Percentiles rank a stretch among this genome's conserved stretches.
Evolutionary conservation across 768 basidiomycete genomes (phyloP).

Genomic region (Daedaleopsis sinensis): DNA sequence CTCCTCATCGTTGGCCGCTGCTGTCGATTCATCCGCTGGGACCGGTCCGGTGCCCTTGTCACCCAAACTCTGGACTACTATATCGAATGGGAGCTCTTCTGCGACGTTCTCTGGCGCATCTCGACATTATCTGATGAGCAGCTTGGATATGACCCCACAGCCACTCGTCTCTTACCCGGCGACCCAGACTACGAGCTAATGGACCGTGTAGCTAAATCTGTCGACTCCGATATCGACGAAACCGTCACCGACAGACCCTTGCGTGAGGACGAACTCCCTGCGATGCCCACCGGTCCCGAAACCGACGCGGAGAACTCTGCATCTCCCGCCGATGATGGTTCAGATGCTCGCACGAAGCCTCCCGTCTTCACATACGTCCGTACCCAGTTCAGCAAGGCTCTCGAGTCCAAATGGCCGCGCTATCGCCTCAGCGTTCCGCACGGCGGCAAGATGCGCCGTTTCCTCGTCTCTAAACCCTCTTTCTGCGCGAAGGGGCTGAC

Average conservation of each 20-base stretch:
- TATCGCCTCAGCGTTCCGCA: constrained; percentile 7
- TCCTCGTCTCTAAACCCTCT: constrained; percentile 9
- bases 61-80: constrained; percentile 13
- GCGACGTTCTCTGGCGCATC: constrained; percentile 12
- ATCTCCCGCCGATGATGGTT: neutral
- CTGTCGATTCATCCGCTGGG: constrained; percentile 10
- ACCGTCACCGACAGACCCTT: too few species aligned
- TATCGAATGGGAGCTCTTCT: neutral
- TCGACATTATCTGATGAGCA: neutral
- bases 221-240: neutral
- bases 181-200: neutral
- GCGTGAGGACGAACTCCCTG: too few species aligned
- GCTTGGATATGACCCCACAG: constrained; percentile 7
- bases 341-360: neutral
- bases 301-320: neutral
- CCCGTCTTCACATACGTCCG: constrained; percentile 7
- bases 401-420: constrained; percentile 1
- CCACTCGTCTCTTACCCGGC: neutral
- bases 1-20: constrained; percentile 7
- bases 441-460: neutral
- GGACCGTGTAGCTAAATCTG: neutral
- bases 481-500: constrained; percentile 1
- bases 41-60: constrained; percentile 11
- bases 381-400: neutral
- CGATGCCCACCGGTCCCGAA: too few species aligned